These are phyloP conservation scores for Claviceps capensis DNA, from an alignment of 2,329 filamentous ascomycete genomes.

Conservation along the genomic window DNA sequence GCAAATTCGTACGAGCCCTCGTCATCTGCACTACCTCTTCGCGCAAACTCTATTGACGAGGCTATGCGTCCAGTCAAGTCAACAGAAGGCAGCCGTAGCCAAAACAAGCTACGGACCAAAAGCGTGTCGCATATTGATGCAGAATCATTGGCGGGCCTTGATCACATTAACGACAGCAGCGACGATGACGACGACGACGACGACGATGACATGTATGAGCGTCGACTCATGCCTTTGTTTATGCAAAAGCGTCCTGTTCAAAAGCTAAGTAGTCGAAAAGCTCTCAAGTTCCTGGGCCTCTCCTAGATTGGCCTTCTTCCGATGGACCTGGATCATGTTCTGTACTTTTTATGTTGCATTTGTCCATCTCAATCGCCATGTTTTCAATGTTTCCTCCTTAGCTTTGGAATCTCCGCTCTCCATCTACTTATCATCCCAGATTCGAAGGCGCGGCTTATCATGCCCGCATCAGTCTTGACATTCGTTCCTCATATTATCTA, in stretches of 20 bases:
- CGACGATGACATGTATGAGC: constrained; percentile 30
- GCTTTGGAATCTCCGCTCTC: too few relatives aligned
- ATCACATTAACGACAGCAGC: constrained; percentile 25
- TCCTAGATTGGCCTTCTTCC: constrained; percentile 14
- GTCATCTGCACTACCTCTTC: constrained; percentile 4
- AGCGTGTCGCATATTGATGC: constrained; percentile 11
- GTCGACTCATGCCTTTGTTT: constrained; percentile 38
- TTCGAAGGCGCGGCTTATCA: too few relatives aligned
- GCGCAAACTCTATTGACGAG: constrained; percentile 7
- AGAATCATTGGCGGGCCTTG: constrained; percentile 21
- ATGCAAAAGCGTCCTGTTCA: constrained; percentile 20
- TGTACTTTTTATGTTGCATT: too few relatives aligned
- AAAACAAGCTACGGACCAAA: constrained; percentile 14
- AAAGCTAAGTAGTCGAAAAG: constrained; percentile 34
- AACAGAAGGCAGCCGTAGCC: constrained; percentile 16
- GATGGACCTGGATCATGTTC: too few relatives aligned
- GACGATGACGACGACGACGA: constrained; percentile 17
- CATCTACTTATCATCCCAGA: too few relatives aligned
- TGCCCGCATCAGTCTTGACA: too few relatives aligned
- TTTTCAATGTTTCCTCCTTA: too few relatives aligned
- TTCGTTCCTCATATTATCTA: too few relatives aligned
- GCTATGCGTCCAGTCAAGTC: constrained; percentile 17
- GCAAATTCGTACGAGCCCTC: neutral
- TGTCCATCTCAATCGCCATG: too few relatives aligned
- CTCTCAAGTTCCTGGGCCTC: constrained; percentile 39